Evolutionary conservation across 2,329 filamentous ascomycete genomes (phyloP).

Genomic region (Sclerotinia trifoliorum): DNA sequence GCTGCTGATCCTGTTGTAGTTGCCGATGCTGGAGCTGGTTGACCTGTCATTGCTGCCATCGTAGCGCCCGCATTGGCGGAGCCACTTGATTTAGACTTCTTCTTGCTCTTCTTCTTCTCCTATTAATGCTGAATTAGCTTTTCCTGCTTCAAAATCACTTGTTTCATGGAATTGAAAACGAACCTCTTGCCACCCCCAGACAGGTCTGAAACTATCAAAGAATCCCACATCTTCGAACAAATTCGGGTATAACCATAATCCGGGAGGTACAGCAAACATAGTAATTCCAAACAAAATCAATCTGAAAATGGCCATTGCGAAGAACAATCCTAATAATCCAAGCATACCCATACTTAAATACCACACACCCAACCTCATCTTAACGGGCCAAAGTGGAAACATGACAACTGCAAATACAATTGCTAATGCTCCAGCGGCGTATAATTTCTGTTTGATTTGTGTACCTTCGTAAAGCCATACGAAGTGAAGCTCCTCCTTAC

Average conservation of each 20-base stretch:
- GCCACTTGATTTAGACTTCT: conserved; percentile 40
- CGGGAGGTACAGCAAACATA: conserved; percentile 78
- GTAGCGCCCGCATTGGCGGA: conserved; percentile 36
- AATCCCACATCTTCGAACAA: conserved; percentile 98
- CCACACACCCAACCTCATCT: conserved; percentile 91
- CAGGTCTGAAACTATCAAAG: conserved; percentile 91
- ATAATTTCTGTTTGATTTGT: conserved; percentile 90
- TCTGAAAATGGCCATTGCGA: conserved; percentile 95
- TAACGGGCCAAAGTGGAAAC: conserved; percentile 94
- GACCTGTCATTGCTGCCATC: conserved; percentile 39
- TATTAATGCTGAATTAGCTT: conserved; percentile 24
- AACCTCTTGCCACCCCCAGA: conserved; percentile 99
- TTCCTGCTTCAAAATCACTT: background rate
- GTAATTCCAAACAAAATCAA: conserved; percentile 87
- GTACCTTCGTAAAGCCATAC: conserved; percentile 94
- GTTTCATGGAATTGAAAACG: conserved; percentile 37
- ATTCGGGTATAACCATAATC: conserved; percentile 98
- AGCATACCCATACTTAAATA: conserved; percentile 95
- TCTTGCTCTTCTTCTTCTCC: conserved; percentile 43
- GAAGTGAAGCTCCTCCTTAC: conserved; percentile 84
- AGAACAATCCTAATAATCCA: conserved; percentile 87
- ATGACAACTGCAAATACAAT: conserved; percentile 86
- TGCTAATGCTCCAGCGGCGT: conserved; percentile 78
- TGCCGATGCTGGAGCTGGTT: conserved; percentile 39
- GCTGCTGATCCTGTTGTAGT: conserved; percentile 42